phyloP scores from a whole-genome alignment of 2,329 filamentous ascomycete species.

The Colletotrichum lindemuthianum region DNA sequence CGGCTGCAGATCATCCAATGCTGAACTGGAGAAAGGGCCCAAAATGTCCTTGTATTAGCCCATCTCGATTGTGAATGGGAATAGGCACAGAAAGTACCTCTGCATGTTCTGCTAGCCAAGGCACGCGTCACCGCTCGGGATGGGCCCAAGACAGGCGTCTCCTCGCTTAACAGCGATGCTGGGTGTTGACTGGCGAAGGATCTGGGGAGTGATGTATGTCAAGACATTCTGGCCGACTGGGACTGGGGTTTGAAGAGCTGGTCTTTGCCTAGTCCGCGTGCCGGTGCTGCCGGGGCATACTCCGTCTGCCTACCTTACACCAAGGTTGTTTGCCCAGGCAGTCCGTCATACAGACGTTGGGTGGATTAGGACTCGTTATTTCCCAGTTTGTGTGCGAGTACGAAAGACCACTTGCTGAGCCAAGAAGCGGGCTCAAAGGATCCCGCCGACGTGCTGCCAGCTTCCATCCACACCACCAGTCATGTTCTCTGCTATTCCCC shows the following conservation, averaged over 20 bases:
- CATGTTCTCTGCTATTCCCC: neutral
- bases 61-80: neutral
- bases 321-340: neutral
- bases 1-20: constrained; percentile 1
- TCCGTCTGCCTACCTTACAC: neutral
- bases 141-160: neutral
- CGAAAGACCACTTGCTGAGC: neutral
- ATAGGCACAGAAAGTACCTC: neutral
- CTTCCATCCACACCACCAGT: neutral
- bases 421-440: constrained; percentile 10
- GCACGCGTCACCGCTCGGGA: neutral
- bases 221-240: constrained; percentile 24
- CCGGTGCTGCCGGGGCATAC: constrained; percentile 2
- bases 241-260: neutral
- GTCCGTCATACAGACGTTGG: neutral
- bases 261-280: neutral
- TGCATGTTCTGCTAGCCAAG: neutral
- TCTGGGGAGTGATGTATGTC: constrained; percentile 28
- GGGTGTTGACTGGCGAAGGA: constrained; percentile 9
- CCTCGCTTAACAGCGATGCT: neutral
- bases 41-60: neutral
- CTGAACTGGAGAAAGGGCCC: neutral
- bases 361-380: neutral
- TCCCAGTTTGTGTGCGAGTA: neutral
- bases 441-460: constrained; percentile 12